Conservation (phyloP, 805 yeast genomes). For the Kuraishia capsulata region DNA sequence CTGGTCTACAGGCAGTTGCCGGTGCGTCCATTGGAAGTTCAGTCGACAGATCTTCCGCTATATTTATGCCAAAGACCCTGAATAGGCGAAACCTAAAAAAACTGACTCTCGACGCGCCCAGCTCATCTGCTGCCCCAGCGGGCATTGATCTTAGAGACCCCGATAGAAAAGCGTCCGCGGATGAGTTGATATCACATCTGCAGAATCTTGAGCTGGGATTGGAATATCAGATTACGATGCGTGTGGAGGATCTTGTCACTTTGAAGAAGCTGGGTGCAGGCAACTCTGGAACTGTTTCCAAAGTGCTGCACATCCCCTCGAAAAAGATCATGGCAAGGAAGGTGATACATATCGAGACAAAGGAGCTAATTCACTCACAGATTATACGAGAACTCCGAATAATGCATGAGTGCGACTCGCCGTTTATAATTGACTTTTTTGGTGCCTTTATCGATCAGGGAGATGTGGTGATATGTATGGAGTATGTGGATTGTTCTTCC, state of each 20-base stretch:
- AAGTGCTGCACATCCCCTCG: constrained; percentile 83
- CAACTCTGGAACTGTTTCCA: constrained; percentile 86
- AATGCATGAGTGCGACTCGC: constrained; percentile 80
- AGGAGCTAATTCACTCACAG: constrained; percentile 70
- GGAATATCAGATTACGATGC: constrained; percentile 42
- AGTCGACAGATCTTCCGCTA: not conserved
- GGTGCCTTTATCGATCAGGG: constrained; percentile 76
- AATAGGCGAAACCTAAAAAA: constrained; percentile 53
- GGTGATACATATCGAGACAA: constrained; percentile 76
- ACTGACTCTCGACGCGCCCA: constrained; percentile 26
- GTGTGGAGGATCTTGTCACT: constrained; percentile 61
- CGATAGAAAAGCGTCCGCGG: constrained; percentile 20
- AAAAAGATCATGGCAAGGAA: constrained; percentile 87
- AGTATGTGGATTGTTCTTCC: constrained; percentile 92
- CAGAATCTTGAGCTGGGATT: constrained; percentile 43
- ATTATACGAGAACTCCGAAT: constrained; percentile 83
- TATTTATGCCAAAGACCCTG: constrained; percentile 26
- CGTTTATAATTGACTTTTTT: constrained; percentile 79
- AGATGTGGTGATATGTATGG: constrained; percentile 88
- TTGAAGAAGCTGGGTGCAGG: constrained; percentile 84
- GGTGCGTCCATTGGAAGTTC: too few relatives aligned
- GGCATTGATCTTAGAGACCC: constrained; percentile 16
- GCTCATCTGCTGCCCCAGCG: constrained; percentile 6
- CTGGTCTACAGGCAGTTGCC: too few relatives aligned
- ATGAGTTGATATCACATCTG: constrained; percentile 31